Evolutionary conservation across 2,329 filamentous ascomycete species (phyloP).

Genomic region (Colletotrichum gigasporum): DNA sequence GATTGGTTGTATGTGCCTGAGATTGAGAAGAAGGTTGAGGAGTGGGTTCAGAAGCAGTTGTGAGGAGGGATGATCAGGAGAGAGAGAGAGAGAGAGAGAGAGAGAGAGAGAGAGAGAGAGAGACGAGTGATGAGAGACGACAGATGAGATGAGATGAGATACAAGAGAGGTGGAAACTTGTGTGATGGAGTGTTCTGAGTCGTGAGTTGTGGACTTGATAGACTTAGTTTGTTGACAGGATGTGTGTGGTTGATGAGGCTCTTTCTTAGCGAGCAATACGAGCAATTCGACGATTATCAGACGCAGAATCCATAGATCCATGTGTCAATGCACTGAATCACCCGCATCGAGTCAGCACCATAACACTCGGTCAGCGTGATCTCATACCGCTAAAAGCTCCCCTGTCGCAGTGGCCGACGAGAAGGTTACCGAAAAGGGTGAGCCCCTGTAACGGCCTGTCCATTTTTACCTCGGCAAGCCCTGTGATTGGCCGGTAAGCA

Average conservation of each 20-base stretch:
- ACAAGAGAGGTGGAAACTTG: too few relatives aligned
- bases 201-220: too few relatives aligned
- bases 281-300: not conserved
- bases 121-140: too few relatives aligned
- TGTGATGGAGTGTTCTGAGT: too few relatives aligned
- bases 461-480: conserved; percentile 26
- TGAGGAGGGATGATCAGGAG: not conserved
- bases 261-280: not conserved
- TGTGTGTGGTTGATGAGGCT: not conserved
- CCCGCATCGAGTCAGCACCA: conserved; percentile 11
- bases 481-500: conserved; percentile 16
- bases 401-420: conserved; percentile 8
- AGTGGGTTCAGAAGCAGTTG: conserved; percentile 33
- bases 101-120: too few relatives aligned
- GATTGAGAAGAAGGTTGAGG: conserved; percentile 45
- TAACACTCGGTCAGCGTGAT: not conserved
- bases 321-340: not conserved
- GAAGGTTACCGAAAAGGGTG: conserved; percentile 24
- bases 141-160: too few relatives aligned
- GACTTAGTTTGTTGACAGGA: not conserved
- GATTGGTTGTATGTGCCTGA: conserved; percentile 53
- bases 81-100: too few relatives aligned
- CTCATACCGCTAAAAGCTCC: too few relatives aligned
- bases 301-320: not conserved
- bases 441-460: not conserved